Evolutionary conservation across 768 basidiomycete genomes (phyloP), one percentile per base, ranked within the genome.

Genomic region (Termitomyces eurrhizus): DNA sequence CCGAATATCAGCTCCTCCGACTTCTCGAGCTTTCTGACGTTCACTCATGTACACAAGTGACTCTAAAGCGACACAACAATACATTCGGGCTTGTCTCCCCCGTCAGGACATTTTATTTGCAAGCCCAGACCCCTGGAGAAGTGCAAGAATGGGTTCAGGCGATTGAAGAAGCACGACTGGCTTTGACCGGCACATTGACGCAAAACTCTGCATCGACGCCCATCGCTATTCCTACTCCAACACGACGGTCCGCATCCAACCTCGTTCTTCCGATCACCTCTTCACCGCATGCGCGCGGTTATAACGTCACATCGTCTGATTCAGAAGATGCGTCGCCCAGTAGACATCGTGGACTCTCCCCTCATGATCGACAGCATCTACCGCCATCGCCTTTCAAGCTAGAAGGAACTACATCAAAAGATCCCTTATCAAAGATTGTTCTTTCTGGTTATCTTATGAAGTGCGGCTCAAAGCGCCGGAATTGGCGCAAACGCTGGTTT

Each of bases 401-500:
- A n/a, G 67, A 69, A 58, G 60, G 70, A n/a, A 51, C 68, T 7
- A 71, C 72, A 7, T 37, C 72, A 52, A 80, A 80, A 44, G 91
- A 92, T 64, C 81, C 56, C 18, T 48, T 82, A 21, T 77, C 84
- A n/a, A 95, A 95, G 76, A 78, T 87, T 42, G 88, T 99, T 41
- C 71, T 96, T 4, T 86, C 87, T 21, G 94, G 95, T 2, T 99
- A 98, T 73, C 78, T 99, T 62, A 94, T 95, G 91, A 98, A 98
- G 70, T 95, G 93, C 72, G 95, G 93, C 32, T 88, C 89, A 48
- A 93, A 95, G 66, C 84, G 96, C 69, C 89, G 91, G 67, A 92
- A 86, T 65, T 99, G 97, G 97, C 83, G 94, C 59, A 98, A 99
- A 74, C 78, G 97, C 33, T 98, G 95, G 96, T 98, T 99, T 68